Conservation (phyloP, 176 grass and related monocot species). For the Leersia perrieri region DNA sequence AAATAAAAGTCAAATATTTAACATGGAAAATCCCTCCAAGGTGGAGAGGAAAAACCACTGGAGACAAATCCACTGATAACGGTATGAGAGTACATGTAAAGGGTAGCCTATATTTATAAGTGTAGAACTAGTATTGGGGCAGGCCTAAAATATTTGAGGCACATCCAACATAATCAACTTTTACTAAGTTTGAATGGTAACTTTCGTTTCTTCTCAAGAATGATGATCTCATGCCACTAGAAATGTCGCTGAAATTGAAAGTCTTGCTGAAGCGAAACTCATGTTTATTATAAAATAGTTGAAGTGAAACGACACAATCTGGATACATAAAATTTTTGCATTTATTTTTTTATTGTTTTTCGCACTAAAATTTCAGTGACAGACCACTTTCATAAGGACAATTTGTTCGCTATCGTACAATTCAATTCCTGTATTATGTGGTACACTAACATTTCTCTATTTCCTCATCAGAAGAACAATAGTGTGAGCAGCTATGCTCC, state of each 20-base stretch:
- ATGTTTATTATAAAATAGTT: neutral
- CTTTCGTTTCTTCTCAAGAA: neutral
- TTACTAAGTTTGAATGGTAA: neutral
- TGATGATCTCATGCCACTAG: neutral
- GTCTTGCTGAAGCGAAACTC: neutral
- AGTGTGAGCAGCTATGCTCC: conserved; percentile 95
- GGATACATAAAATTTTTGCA: neutral
- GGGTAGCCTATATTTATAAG: too few species aligned
- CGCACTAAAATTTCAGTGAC: neutral
- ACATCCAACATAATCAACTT: too few species aligned
- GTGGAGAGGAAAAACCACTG: too few species aligned
- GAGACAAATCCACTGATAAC: too few species aligned
- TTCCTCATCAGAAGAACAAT: conserved; percentile 85
- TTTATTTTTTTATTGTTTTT: conserved; percentile 18
- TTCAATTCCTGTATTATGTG: conserved; percentile 6
- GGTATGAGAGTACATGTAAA: too few species aligned
- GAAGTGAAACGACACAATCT: neutral
- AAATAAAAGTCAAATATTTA: too few species aligned
- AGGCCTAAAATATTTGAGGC: too few species aligned
- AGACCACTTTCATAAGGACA: neutral
- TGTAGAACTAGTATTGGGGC: too few species aligned
- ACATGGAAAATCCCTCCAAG: too few species aligned
- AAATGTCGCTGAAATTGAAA: neutral
- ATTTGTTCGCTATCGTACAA: conserved; percentile 19
- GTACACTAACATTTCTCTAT: conserved; percentile 26